Evolutionary conservation across 2,329 filamentous ascomycete genomes (phyloP).

Genomic region (Penicillium sp.): DNA sequence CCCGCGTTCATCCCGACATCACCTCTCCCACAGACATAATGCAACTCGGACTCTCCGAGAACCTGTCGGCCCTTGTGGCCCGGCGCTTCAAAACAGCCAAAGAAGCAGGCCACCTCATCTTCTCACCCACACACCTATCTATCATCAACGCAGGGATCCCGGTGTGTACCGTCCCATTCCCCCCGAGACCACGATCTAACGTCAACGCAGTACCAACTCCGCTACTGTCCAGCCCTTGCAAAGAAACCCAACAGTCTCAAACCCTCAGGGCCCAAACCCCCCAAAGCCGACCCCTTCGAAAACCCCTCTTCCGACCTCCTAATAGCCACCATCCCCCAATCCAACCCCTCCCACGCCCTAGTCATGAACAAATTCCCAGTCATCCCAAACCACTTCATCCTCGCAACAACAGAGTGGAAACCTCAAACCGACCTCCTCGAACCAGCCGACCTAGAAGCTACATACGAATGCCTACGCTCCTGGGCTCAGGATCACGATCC

Average conservation of each 20-base stretch:
- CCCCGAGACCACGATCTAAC: slow-evolving; percentile 1
- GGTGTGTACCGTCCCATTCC: slow-evolving; percentile 22
- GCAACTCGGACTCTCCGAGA: slow-evolving; percentile 37
- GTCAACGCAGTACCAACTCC: slow-evolving; percentile 43
- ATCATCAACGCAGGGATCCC: slow-evolving; percentile 34
- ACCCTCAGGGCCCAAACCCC: slow-evolving; percentile 13
- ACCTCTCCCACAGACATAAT: slow-evolving; percentile 21
- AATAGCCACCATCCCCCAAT: slow-evolving; percentile 37
- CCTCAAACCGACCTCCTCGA: slow-evolving; percentile 44
- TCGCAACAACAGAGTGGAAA: slow-evolving; percentile 44
- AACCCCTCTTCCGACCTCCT: slow-evolving; percentile 42
- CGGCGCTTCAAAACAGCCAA: slow-evolving; percentile 35
- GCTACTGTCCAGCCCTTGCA: slow-evolving; percentile 47
- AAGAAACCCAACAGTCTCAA: slow-evolving; percentile 39
- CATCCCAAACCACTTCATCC: slow-evolving; percentile 48
- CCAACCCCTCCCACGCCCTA: slow-evolving; percentile 37
- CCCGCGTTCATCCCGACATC: slow-evolving; percentile 6
- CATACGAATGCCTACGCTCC: slow-evolving; percentile 40
- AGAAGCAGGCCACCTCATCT: slow-evolving; percentile 35
- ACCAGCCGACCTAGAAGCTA: slow-evolving; percentile 39
- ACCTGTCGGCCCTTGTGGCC: slow-evolving; percentile 34
- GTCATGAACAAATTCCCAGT: slow-evolving; percentile 49
- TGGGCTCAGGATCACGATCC: slow-evolving; percentile 27
- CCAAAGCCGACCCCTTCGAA: slow-evolving; percentile 44
- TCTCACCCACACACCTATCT: slow-evolving; percentile 40